Evolutionary conservation across 352 stramenopile genomes (phyloP), one percentile per base, ranked within the genome.

Genomic region (Aphanomyces astaci): DNA sequence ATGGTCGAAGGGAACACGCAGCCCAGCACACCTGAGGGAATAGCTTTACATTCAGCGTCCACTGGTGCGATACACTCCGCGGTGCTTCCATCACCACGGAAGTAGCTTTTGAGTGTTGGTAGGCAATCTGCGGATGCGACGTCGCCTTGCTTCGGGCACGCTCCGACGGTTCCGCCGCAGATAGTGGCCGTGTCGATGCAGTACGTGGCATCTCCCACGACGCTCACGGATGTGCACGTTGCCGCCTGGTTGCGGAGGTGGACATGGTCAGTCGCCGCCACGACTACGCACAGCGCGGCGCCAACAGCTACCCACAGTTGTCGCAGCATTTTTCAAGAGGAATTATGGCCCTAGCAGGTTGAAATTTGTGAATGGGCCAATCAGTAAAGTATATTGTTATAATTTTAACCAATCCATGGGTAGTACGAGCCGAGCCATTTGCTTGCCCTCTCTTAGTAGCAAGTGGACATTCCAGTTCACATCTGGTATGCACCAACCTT

Each of bases 61-160:
- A 19, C 51, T 32, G 51, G 51, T 5, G 51, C 51, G 51, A 59
- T 19, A n/a, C 51, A 59, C 13, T 32, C 1, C n/a, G n/a, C n/a
- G 30, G 7, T 30, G 7, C 51, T n/a, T 22, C 15, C 33, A 9
- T 19, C 22, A 55, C 48, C 48, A 30, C 10, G 10, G 11, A 36
- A 22, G 48, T 63, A 63, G 54, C 33, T 57, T 27, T 49, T 45
- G 24, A 66, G 27, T 13, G 25, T 25, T 19, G 27, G 27, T 27
- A 48, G 11, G 60, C 60, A 66, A 24, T 66, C 17, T 10, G 30
- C 28, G 17, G 30, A 36, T 15, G 60, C 60, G 10, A 57, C 40
- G 48, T 66, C 60, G 22, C 60, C 60, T 28, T 56, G 19, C 60
- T 66, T 66, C 10, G 60, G 60, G 36, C 60, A 66, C 27, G 48